Evolutionary conservation across 352 stramenopile species (phyloP).

Genomic region (Phytophthora europaea): DNA sequence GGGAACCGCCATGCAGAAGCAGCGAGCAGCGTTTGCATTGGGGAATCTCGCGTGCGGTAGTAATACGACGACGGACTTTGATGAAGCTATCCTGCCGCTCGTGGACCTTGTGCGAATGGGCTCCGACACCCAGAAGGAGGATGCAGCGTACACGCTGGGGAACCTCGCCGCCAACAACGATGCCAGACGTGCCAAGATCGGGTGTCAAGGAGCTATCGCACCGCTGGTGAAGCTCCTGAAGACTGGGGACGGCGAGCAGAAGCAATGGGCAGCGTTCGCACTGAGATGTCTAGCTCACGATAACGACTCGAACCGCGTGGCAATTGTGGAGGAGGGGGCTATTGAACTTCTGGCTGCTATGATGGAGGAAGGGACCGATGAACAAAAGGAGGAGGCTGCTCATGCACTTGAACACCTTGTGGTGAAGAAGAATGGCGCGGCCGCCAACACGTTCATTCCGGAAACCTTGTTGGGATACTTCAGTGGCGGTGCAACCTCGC

Average conservation of each 20-base stretch:
- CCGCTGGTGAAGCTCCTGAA: not conserved
- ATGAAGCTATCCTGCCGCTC: not conserved
- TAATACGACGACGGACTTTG: not conserved
- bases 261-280: slow-evolving; percentile 3
- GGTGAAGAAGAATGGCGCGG: not conserved
- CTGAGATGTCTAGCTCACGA: slow-evolving; percentile 6
- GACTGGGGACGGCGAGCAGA: not conserved
- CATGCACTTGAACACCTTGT: slow-evolving; percentile 6
- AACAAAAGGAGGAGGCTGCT: slow-evolving; percentile 11
- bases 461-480: slow-evolving; percentile 7
- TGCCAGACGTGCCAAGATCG: not conserved
- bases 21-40: slow-evolving; percentile 11
- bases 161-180: not conserved
- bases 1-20: slow-evolving; percentile 11
- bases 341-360: not conserved
- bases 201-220: not conserved
- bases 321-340: slow-evolving; percentile 9
- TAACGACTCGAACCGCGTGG: slow-evolving; percentile 6
- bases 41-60: slow-evolving; percentile 7
- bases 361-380: slow-evolving; percentile 1
- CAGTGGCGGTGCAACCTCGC: slow-evolving; percentile 2
- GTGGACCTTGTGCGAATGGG: slow-evolving; percentile 11
- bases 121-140: slow-evolving; percentile 3
- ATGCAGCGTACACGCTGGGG: not conserved
- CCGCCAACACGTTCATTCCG: not conserved